Base-by-base conservation (phyloP, 2,329 filamentous ascomycete species). In the Colletotrichum destructivum region DNA sequence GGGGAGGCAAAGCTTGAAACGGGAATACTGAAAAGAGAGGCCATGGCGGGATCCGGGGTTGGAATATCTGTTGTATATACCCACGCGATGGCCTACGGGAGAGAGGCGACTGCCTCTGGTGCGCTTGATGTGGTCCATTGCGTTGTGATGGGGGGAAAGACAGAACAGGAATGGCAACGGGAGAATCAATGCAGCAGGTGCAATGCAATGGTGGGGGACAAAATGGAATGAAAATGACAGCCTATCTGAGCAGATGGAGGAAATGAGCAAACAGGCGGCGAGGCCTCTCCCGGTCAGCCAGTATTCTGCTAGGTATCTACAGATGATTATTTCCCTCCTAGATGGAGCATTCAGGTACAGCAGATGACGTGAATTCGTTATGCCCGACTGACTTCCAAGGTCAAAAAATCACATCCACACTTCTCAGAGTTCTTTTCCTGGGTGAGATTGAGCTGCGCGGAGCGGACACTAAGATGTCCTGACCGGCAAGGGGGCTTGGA, bases 41-140 rank as follows among this genome's bases (percentile, higher is more conserved):
- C 21, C 21, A 56, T 35, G 71, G 40, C 26, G 35, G 67, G 62
- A 47, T 18, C 16, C 42, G 46, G 31, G 21, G 2, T 55, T 44
- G 68, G 55, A 42, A 47, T 63, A 62, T 26, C 59, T 42, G 59
- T 46, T 66, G 62, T 66, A 71, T 73, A 71, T 71, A 73, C 62
- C 67, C 62, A 71, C 63, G 67, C 60, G 46, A 62, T 61, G 71
- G 68, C 60, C 46, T 18, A 62, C 49, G 57, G 51, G 47, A 46
- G 49, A 40, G 62, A 62, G 40, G 55, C 42, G 63, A 26, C n/a
- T 46, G 46, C 16, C 40, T 40, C 47, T 38, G 38, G 46, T 21
- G 46, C 51, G n/a, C 56, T 31, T 47, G 59, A 52, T 42, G 18
- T 57, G 44, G 18, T 68, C 51, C 46, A 59, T 44, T 46, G 26